These are phyloP conservation scores for Xylaria digitata DNA, from an alignment of 2,329 filamentous ascomycete genomes.

Conservation along the genomic window DNA sequence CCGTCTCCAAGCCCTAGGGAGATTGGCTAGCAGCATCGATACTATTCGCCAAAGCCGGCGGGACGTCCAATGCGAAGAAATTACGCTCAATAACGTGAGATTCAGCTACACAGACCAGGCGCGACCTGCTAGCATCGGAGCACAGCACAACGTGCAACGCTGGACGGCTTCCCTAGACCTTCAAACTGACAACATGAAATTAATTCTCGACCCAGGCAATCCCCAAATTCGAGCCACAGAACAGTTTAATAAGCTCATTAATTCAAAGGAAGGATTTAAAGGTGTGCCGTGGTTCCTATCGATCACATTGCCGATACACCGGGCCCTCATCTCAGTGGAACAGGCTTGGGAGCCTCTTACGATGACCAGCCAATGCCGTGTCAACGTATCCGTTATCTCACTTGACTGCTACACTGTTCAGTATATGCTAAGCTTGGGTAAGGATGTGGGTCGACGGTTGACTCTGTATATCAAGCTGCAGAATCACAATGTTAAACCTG, in stretches of 20 bases:
- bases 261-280: constrained; percentile 59
- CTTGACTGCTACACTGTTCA: constrained; percentile 69
- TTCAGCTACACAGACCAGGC: constrained; percentile 71
- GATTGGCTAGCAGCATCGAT: constrained; percentile 76
- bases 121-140: constrained; percentile 39
- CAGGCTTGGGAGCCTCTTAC: constrained; percentile 60
- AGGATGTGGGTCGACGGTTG: constrained; percentile 53
- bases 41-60: constrained; percentile 69
- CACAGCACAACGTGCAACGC: constrained; percentile 43
- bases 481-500: constrained; percentile 59
- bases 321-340: constrained; percentile 70
- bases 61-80: constrained; percentile 66
- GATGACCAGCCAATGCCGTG: constrained; percentile 57
- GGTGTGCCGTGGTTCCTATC: constrained; percentile 66
- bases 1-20: constrained; percentile 74
- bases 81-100: constrained; percentile 71
- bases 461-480: constrained; percentile 65
- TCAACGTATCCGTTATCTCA: constrained; percentile 64
- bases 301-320: constrained; percentile 72
- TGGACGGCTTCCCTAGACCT: constrained; percentile 71
- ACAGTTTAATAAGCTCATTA: constrained; percentile 64
- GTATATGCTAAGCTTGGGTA: constrained; percentile 57
- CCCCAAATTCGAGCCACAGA: constrained; percentile 74
- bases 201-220: constrained; percentile 71
- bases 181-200: constrained; percentile 61